Base-by-base conservation (phyloP, 1,139 yeast genomes). In the Nakaseomyces sp. region DNA sequence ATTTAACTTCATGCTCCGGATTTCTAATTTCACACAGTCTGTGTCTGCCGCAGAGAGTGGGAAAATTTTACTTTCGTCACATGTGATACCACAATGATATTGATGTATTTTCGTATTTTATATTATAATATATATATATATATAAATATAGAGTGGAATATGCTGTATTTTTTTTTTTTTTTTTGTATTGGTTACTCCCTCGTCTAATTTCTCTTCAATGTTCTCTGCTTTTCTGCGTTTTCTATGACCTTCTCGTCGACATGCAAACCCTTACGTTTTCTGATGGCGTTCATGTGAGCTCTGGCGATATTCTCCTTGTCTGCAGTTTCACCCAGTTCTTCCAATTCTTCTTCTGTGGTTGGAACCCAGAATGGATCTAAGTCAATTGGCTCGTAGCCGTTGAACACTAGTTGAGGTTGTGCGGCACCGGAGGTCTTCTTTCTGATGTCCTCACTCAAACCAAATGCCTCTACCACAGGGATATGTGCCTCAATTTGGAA, bases 291-390 rank as follows among this genome's bases (percentile, higher is more conserved):
- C 82, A 91, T 84, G 61, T 91, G 91, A 55, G 73, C 71, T 61
- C 94, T 74, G 0, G 96, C 97, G 47, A 88, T 71, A 58, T 91
- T 91, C 56, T 88, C 97, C 56, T 86, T 76, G 56, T 93, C 98
- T 0, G 96, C 96, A 53, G 77, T 75, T 52, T 87, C 96, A 24
- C 98, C 99, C 41, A 86, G 69, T 48, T 88, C 95, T 60, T 91
- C 98, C 41, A 91, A 67, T 61, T 93, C 98, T 62, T 88, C 97
- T 56, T 86, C 96, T 0, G 98, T 93, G 5, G 91, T 86, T n/a
- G 99, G 98, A 10, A 91, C 95, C 99, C 99, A 93, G 71, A 83
- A 93, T 33, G 99, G 99, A 68, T 93, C 97, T 52, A 84, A 77
- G 50, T 87, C 95, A 43, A 89, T 74, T 50, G 81, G 69, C 56